Evolutionary conservation across 768 basidiomycete genomes (phyloP).

Genomic region (Kwoniella sp.): DNA sequence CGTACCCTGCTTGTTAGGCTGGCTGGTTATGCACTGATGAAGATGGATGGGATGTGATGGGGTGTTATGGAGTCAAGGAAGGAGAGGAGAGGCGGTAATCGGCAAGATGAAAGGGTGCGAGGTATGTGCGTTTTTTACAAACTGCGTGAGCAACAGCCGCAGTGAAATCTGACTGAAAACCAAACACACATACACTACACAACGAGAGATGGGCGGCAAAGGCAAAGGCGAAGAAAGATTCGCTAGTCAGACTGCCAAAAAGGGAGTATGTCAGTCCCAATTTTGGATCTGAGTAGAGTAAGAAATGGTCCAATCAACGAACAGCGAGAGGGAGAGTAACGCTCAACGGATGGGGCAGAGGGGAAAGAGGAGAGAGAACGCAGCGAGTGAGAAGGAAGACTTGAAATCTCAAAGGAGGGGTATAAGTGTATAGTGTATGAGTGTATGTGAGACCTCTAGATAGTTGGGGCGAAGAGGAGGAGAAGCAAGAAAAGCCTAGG

Average conservation of each 20-base stretch:
- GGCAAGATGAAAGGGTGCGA: conserved; percentile 1
- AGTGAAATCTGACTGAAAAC: background rate
- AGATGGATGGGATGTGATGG: background rate
- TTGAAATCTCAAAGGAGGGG: background rate
- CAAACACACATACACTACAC: background rate
- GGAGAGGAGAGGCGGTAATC: conserved; percentile 1
- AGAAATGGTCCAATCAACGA: no score
- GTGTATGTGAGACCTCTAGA: background rate
- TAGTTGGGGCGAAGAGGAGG: background rate
- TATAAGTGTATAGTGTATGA: no score
- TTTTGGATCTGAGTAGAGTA: background rate
- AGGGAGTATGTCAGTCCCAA: background rate
- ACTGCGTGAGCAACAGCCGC: no score
- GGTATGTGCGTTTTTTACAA: background rate
- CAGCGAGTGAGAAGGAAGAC: background rate
- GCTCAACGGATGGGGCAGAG: no score
- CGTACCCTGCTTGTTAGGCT: no score
- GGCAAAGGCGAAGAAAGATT: no score
- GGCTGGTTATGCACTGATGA: no score
- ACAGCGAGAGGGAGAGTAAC: background rate
- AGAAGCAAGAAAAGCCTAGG: background rate
- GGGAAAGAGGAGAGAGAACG: no score
- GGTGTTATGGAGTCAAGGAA: background rate
- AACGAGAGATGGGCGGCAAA: background rate
- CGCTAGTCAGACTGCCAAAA: background rate